Base-by-base conservation (phyloP, 345 rosid genomes). In the Syzygium grande region DNA sequence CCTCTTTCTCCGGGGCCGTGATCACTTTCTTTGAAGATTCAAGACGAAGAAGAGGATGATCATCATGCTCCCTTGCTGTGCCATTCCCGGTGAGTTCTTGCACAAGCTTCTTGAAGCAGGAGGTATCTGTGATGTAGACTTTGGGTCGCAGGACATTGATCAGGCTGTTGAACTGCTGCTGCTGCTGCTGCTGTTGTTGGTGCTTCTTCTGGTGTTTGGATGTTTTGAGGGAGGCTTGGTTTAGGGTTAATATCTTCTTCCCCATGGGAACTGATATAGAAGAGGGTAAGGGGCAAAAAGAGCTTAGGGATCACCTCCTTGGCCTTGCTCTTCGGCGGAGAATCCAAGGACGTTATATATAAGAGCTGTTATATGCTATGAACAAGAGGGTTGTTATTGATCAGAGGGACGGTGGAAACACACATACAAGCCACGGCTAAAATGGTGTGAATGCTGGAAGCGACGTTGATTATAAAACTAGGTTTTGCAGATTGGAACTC, bases 21-120 rank as follows among this genome's bases (percentile, higher is more conserved):
- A 38, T 73, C 49, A 11, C 83, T 19, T 73, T 38, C 49, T 1
- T 73, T 5, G 49, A 38, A 73, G 83, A 73, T 73, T 38, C 83
- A 6, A 3, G 83, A 73, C 27, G 43, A 19, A 5, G 22, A 73
- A 73, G 83, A 38, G 2, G 25, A 38, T 10, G 49, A 38, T 22
- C 83, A 38, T 1, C 27, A 10, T 38, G 83, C 49, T 73, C 27
- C 9, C 3, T 5, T 17, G 41, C 17, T 73, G 49, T 68, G 56
- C 85, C 65, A 51, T 92, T 89, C 51, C 94, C 94, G 11, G 92
- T 92, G 38, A 92, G 91, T 41, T 91, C 86, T 73, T 92, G 93
- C 84, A 92, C 93, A 21, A 89, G 91, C 52, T 10, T 65, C 87
- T 89, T 92, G 92, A 92, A 92, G 86, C 63, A 65, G 55, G 84